A percentile compares a stretch with the other conserved stretches of the same genome.
phyloP scores from a whole-genome alignment of 495 filamentous ascomycete species.

The Schizothecium vesticola region DNA sequence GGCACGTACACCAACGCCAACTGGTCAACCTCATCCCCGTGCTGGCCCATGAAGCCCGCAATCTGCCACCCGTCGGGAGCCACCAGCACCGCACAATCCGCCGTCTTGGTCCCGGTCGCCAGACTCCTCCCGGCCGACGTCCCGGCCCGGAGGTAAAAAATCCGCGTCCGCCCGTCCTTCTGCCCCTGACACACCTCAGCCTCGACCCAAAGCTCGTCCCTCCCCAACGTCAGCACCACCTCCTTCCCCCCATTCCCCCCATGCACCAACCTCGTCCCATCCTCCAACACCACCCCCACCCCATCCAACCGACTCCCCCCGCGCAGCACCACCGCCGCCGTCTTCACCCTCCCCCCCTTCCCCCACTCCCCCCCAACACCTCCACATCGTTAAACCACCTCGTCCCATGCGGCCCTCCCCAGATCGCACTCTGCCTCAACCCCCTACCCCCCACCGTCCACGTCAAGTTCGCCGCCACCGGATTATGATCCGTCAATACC shows the following conservation, averaged over 20 bases:
- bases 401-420: conserved; percentile 47
- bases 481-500: conserved; percentile 59
- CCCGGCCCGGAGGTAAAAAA: conserved; percentile 53
- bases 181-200: conserved; percentile 50
- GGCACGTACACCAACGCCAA: conserved; percentile 51
- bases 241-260: conserved; percentile 50
- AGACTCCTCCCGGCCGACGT: conserved; percentile 49
- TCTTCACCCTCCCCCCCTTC: conserved; percentile 15
- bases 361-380: conserved; percentile 22
- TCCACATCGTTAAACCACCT: conserved; percentile 53
- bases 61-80: conserved; percentile 53
- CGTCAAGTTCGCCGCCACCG: conserved; percentile 49
- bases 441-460: conserved; percentile 37
- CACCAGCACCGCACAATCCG: conserved; percentile 43
- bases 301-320: conserved; percentile 48
- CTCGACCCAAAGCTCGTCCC: conserved; percentile 44
- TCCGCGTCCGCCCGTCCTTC: conserved; percentile 44
- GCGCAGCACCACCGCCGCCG: conserved; percentile 39
- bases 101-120: conserved; percentile 43
- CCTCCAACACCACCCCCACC: conserved; percentile 42
- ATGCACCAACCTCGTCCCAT: conserved; percentile 45
- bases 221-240: conserved; percentile 38
- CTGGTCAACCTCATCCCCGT: conserved; percentile 55
- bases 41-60: conserved; percentile 53
- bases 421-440: conserved; percentile 44